Base-by-base conservation (phyloP, 1,284 basidiomycete species). In the Microbotryum saponariae region DNA sequence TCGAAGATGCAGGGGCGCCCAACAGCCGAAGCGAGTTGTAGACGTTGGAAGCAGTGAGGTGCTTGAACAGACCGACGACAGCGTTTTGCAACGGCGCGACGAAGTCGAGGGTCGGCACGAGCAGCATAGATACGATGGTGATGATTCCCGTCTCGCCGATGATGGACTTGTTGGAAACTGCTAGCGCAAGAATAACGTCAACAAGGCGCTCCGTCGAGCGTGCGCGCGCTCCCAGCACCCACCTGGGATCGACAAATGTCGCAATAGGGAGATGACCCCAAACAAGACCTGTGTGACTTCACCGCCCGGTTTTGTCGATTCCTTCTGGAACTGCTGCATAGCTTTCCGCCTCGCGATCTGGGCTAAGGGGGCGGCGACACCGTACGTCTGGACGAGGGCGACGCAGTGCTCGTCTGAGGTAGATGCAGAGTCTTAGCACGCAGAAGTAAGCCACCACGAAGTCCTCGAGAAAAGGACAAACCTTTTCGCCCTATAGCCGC, bases 1-100 rank as follows among this genome's bases (percentile, higher is more conserved):
- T 56, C 31, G 47, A 54, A 49, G 16, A 57, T 47, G 46, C 9
- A 23, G 51, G 23, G 6, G 31, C 21, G 33, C 82, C 78, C 31
- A 87, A 75, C 10, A 74, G 47, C 18, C 52, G 67, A 29, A 69
- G 72, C 16, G 79, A 79, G 75, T 84, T 88, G 61, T 82, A 81
- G 54, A 83, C 88, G 71, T 83, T 85, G 45, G 81, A 82, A 63
- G 82, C 84, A 73, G 88, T 91, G 60, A 97, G 79, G 72, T 96
- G 88, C 76, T 97, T 97, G 33, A 88, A 82, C 20, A 92, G 80
- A 0, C 89, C 90, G 50, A 97, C 87, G 0, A 89, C 89, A 53
- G 85, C 86, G 29, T 91, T 81, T 76, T 97, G 94, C 0, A 97
- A 84, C 14, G 88, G 82, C 59, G 89, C 87, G 14, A 87, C 83